Conservation (phyloP, 805 yeast genomes). For the Suhomyces sp. region DNA sequence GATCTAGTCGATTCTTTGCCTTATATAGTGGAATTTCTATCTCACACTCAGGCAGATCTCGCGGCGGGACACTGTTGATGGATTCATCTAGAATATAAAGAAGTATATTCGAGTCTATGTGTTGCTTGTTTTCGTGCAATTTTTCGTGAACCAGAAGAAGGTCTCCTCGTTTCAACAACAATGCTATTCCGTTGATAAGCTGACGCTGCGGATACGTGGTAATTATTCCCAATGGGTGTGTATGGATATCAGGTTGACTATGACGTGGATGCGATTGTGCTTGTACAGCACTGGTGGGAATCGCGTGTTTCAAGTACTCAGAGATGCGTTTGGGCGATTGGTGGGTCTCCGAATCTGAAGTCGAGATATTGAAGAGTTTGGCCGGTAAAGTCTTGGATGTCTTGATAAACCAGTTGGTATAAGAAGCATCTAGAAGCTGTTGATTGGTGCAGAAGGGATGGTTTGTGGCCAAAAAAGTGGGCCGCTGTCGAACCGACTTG, state of each 20-base stretch:
- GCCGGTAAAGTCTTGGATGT: constrained; percentile 1
- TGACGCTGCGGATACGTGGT: too few relatives aligned
- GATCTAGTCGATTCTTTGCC: constrained; percentile 7
- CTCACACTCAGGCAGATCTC: constrained; percentile 4
- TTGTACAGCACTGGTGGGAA: neutral
- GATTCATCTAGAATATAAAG: constrained; percentile 4
- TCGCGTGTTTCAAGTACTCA: neutral
- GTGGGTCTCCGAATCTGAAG: too few relatives aligned
- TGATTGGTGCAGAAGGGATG: constrained; percentile 21
- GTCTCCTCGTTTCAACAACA: neutral
- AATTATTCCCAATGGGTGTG: too few relatives aligned
- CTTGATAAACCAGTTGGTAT: constrained; percentile 16
- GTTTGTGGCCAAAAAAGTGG: constrained; percentile 12
- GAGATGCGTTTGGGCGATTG: too few relatives aligned
- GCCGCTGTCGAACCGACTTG: constrained; percentile 9
- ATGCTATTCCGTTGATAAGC: neutral
- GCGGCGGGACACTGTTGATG: neutral
- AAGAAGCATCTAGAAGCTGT: constrained; percentile 18
- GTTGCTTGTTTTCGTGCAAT: neutral
- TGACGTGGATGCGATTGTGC: neutral
- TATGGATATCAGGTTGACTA: neutral
- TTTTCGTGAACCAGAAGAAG: neutral
- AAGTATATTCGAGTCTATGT: constrained; percentile 6
- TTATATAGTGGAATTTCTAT: constrained; percentile 8
- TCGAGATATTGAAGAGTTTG: constrained; percentile 2